These are phyloP conservation scores for Candida verbasci DNA, from an alignment of 805 yeast genomes.

Conservation along the genomic window DNA sequence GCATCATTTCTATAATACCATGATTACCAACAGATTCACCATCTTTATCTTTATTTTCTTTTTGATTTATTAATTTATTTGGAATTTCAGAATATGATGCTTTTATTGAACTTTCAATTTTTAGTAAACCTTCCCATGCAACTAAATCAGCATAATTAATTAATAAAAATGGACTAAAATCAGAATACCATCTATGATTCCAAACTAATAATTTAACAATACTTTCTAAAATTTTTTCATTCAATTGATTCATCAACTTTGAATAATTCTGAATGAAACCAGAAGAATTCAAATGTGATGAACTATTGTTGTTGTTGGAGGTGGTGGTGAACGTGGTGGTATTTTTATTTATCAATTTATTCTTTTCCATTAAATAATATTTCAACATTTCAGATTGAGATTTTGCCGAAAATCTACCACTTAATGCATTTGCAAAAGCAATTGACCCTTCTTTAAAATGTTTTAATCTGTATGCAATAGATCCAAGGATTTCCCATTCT, in stretches of 20 bases:
- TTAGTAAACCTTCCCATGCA: conserved; percentile 72
- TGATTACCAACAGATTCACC: conserved; percentile 32
- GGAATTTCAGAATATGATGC: conserved; percentile 51
- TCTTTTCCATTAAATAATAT: conserved; percentile 53
- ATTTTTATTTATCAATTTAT: conserved; percentile 29
- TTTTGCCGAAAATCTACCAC: conserved; percentile 73
- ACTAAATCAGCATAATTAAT: conserved; percentile 56
- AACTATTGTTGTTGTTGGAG: conserved; percentile 3
- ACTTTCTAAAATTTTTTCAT: conserved; percentile 60
- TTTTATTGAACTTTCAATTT: conserved; percentile 66
- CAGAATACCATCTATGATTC: conserved; percentile 97
- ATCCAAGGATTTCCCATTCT: conserved; percentile 92
- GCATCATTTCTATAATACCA: conserved; percentile 56
- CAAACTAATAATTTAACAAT: conserved; percentile 84
- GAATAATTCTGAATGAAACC: conserved; percentile 27
- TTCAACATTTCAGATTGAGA: conserved; percentile 71
- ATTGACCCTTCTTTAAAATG: conserved; percentile 83
- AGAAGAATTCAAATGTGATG: conserved; percentile 5
- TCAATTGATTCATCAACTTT: conserved; percentile 39
- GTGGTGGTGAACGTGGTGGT: no score
- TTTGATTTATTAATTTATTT: conserved; percentile 8
- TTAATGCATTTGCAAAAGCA: conserved; percentile 73
- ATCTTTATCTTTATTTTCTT: conserved; percentile 11
- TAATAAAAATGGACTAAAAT: conserved; percentile 72
- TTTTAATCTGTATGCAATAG: conserved; percentile 78